Evolutionary conservation across 2,329 filamentous ascomycete species (phyloP), one percentile per base, ranked within the genome.

Genomic region (Botrytis pseudocinerea): DNA sequence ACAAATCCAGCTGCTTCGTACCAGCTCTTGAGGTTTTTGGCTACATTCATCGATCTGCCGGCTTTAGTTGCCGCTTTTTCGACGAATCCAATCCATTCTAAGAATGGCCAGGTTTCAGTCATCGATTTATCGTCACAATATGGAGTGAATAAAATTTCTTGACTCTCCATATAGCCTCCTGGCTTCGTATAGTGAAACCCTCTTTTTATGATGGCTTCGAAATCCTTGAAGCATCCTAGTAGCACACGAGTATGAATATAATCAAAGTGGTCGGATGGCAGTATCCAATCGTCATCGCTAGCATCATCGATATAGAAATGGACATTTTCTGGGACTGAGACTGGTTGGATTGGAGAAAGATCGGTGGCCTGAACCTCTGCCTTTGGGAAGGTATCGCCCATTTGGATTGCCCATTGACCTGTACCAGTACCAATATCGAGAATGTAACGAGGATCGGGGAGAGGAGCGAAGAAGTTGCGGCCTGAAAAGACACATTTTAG

Each of bases 281-380:
- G 87, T 78, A 81, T 86, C 83, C 83, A 85, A 54, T 82, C 82
- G 84, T 77, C 75, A 59, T 80, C 78, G n/a, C 66, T 73, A 14
- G 77, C 78, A 74, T 80, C 79, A 63, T 80, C 78, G 63, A 95
- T 87, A 74, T 89, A 89, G 76, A 95, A 95, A 75, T 89, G 88
- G 22, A 94, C 90, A 75, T 95, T 95, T 28, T 88, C 87, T 0
- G 92, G 92, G 0, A 93, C 90, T 65, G 87, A 84, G 7, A 83
- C 83, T 3, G 90, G 90, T 78, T 93, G 91, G 40, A 92, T 89
- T 2, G 90, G 90, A 1, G 90, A 92, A 9, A 93, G 84, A 77
- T 93, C 91, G 14, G 88, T 91, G 46, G 88, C 90, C 70, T 87
- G 84, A 48, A 92, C 84, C 73, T 86, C 82, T 18, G 90, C 83